phyloP scores from a whole-genome alignment of 306 rosid species.

The Cyamopsis tetragonoloba region DNA sequence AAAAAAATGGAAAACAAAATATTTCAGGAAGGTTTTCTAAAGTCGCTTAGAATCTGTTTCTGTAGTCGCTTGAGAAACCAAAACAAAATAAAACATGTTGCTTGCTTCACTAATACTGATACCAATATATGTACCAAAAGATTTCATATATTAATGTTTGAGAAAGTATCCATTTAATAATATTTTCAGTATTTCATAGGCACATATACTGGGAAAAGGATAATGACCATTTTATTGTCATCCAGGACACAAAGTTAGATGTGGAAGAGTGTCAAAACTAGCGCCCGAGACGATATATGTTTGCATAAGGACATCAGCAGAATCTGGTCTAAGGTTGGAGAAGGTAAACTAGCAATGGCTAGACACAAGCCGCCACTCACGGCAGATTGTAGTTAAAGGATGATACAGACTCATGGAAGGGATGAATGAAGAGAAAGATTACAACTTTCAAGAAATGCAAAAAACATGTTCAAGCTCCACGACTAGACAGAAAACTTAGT shows the following conservation, averaged over 20 bases:
- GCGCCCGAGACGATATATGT: background rate
- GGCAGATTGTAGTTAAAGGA: background rate
- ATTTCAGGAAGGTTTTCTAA: too few species aligned
- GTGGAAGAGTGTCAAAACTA: conserved; percentile 6
- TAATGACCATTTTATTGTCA: background rate
- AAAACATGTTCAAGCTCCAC: background rate
- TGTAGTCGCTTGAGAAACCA: background rate
- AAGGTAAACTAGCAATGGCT: background rate
- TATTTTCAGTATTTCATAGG: background rate
- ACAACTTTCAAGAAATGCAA: conserved; percentile 18
- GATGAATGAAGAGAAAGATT: background rate
- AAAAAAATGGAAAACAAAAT: background rate
- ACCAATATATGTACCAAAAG: background rate
- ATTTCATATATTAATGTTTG: background rate
- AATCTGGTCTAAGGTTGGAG: background rate
- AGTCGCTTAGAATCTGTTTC: background rate
- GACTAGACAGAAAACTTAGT: background rate
- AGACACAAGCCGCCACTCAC: conserved; percentile 1
- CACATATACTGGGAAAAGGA: background rate
- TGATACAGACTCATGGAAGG: background rate
- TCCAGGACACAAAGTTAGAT: conserved; percentile 2
- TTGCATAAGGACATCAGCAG: background rate
- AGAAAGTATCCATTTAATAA: background rate
- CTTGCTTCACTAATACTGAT: background rate
- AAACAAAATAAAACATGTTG: background rate